phyloP scores from a whole-genome alignment of 2,329 filamentous ascomycete species.

The Fusarium solani-melongenae region DNA sequence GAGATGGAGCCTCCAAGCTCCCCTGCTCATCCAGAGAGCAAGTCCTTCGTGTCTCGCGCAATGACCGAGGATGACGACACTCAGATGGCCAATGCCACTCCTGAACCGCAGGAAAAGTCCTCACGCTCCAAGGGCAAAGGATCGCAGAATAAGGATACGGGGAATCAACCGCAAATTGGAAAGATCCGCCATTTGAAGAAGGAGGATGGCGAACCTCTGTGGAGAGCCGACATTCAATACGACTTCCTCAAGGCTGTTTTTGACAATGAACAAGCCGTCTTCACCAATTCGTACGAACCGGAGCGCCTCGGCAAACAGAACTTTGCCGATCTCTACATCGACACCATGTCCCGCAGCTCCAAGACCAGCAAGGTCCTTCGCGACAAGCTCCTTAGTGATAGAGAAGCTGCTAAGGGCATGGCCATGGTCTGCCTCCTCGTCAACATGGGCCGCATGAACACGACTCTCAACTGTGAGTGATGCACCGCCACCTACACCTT shows the following conservation, averaged over 20 bases:
- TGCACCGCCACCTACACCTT: neutral
- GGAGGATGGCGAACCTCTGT: slow-evolving; percentile 87
- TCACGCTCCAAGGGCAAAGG: slow-evolving; percentile 50
- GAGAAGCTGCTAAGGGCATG: slow-evolving; percentile 95
- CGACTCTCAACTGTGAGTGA: slow-evolving; percentile 89
- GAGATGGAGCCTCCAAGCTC: slow-evolving; percentile 61
- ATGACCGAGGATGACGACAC: slow-evolving; percentile 61
- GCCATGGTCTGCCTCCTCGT: slow-evolving; percentile 98
- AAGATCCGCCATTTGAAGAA: slow-evolving; percentile 91
- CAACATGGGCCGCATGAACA: slow-evolving; percentile 99
- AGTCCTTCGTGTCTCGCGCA: slow-evolving; percentile 59
- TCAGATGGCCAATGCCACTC: slow-evolving; percentile 55
- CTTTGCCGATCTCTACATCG: slow-evolving; percentile 97
- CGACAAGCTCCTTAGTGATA: slow-evolving; percentile 93
- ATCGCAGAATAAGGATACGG: slow-evolving; percentile 49
- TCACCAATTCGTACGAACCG: slow-evolving; percentile 89
- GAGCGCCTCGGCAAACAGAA: slow-evolving; percentile 70
- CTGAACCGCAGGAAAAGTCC: slow-evolving; percentile 56
- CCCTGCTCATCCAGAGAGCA: slow-evolving; percentile 54
- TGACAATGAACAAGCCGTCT: slow-evolving; percentile 78
- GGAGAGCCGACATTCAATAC: slow-evolving; percentile 89
- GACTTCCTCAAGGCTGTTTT: slow-evolving; percentile 86
- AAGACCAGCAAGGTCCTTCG: slow-evolving; percentile 99
- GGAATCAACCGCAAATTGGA: slow-evolving; percentile 57
- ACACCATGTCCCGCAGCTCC: slow-evolving; percentile 97